Base-by-base conservation (phyloP, 768 basidiomycete genomes). In the Rhodosporidiobolus odoratus region DNA sequence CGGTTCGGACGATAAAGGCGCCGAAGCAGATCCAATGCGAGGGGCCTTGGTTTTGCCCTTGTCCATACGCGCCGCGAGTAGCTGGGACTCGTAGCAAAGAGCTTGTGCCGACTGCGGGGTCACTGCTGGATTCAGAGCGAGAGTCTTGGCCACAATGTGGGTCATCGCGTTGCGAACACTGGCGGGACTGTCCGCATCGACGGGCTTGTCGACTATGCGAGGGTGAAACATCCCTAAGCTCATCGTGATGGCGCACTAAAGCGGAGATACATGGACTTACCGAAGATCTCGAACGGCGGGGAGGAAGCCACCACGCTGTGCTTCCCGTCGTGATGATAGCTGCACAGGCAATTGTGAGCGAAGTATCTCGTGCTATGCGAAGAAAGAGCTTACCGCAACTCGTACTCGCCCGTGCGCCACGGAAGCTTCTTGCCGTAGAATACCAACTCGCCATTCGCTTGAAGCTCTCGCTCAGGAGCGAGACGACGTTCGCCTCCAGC, bases 261-360 rank as follows among this genome's bases (percentile, higher is more conserved):
- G n/a, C n/a, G n/a, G n/a, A 32, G 67, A 41, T 41, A n/a, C 15
- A 23, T 43, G 71, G 3, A 57, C 89, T 66, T 72, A 92, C 95
- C 89, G 71, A 87, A 91, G 40, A 99, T 87, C 78, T 96, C 92
- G 67, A 98, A 82, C 13, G 92, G 91, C 3, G 88, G 89, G 23
- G 89, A 87, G 62, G 89, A 77, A 62, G 87, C 86, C 85, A 98
- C 89, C 65, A 98, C 96, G 79, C 93, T 96, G 80, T 99, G 90
- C 79, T 94, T 97, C 58, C 92, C 93, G 79, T 96, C 92, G 77
- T 97, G 94, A 77, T 99, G 96, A 78, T 93, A 94, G 5, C 92
- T 70, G 63, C 5, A 4, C 16, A 1, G 27, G 27, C 43, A 7
- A 23, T 50, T 13, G 48, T 3, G 25, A 38, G 37, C 21, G 17